Evolutionary conservation across 2,329 filamentous ascomycete species (phyloP).

Genomic region (Nigrograna mackinnonii): DNA sequence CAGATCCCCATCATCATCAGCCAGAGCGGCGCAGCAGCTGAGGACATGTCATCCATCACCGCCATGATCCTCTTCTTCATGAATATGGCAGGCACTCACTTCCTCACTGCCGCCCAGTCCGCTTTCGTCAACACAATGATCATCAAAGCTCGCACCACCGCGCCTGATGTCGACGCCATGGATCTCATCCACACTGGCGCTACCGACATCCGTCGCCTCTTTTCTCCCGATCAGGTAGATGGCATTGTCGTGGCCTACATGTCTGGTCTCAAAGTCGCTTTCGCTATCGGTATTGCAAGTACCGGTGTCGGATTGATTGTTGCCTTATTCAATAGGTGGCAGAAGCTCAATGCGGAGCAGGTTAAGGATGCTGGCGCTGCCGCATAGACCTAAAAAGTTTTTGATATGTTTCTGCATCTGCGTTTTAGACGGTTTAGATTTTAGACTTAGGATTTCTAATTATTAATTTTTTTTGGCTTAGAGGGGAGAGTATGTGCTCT

Average conservation of each 20-base stretch:
- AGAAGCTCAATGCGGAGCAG: no score
- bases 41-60: conserved; percentile 3
- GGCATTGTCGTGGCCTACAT: not conserved
- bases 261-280: not conserved
- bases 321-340: no score
- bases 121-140: conserved; percentile 9
- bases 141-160: conserved; percentile 2
- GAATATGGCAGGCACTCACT: conserved; percentile 7
- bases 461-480: no score
- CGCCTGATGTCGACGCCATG: conserved; percentile 3
- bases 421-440: no score
- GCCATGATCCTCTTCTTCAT: conserved; percentile 6
- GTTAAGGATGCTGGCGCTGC: no score
- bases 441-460: no score
- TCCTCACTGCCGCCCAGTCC: not conserved
- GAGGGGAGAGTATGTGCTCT: no score
- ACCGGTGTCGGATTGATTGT: no score
- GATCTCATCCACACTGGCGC: conserved; percentile 6
- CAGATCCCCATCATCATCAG: not conserved
- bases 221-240: not conserved
- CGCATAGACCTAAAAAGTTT: no score
- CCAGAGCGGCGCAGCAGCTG: conserved; percentile 3
- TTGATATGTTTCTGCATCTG: no score
- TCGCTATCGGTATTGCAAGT: no score
- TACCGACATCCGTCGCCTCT: conserved; percentile 1